These are phyloP conservation scores for Fusarium sp. DNA, from an alignment of 2,329 filamentous ascomycete species.

Conservation along the genomic window DNA sequence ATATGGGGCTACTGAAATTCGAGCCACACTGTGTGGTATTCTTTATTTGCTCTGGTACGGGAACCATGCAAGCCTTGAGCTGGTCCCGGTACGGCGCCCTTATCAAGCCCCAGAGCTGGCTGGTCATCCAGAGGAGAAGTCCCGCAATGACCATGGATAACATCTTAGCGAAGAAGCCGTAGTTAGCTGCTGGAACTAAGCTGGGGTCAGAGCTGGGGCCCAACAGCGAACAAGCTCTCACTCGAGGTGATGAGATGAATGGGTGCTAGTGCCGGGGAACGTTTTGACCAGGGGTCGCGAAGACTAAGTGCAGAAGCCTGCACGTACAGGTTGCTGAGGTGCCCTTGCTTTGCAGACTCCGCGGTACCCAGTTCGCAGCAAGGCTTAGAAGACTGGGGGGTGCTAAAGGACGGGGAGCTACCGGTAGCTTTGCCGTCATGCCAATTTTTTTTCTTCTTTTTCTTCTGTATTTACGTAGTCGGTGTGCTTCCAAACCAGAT, in stretches of 20 bases:
- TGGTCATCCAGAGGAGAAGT: slow-evolving; percentile 39
- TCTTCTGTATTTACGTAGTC: slow-evolving; percentile 27
- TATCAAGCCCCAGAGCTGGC: slow-evolving; percentile 49
- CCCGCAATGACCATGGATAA: slow-evolving; percentile 42
- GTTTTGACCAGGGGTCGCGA: slow-evolving; percentile 41
- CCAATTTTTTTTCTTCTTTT: slow-evolving; percentile 26
- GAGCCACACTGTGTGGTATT: slow-evolving; percentile 48
- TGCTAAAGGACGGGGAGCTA: slow-evolving; percentile 47
- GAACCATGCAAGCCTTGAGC: slow-evolving; percentile 43
- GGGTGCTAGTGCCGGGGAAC: slow-evolving; percentile 44
- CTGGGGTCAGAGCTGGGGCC: slow-evolving; percentile 42
- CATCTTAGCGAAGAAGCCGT: slow-evolving; percentile 41
- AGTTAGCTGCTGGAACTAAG: slow-evolving; percentile 42
- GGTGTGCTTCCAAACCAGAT: slow-evolving; percentile 30
- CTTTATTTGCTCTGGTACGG: slow-evolving; percentile 46
- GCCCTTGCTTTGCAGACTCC: slow-evolving; percentile 40
- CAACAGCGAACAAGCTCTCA: slow-evolving; percentile 40
- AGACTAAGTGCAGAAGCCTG: slow-evolving; percentile 42
- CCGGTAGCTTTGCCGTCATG: slow-evolving; percentile 46
- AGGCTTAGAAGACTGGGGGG: slow-evolving; percentile 47
- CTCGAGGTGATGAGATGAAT: slow-evolving; percentile 41
- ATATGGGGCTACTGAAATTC: slow-evolving; percentile 42
- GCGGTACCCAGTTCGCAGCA: slow-evolving; percentile 43
- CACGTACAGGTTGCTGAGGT: slow-evolving; percentile 36
- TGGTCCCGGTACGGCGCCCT: slow-evolving; percentile 42